These are phyloP conservation scores for Pseudonitzschia pungens DNA, from an alignment of 108 stramenopile genomes.

Conservation along the genomic window DNA sequence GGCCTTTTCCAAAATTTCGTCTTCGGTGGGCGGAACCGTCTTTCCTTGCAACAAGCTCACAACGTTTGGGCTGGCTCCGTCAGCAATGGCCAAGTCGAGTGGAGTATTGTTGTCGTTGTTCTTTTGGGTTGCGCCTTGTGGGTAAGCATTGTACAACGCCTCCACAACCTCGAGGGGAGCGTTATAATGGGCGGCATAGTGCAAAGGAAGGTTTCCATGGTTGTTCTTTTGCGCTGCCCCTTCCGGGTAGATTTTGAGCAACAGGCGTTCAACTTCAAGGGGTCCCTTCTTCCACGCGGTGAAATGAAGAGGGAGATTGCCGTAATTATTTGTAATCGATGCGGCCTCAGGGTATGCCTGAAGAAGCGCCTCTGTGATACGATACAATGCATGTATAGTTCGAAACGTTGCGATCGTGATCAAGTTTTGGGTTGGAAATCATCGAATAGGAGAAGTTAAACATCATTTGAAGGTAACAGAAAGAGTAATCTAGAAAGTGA, in stretches of 20 bases:
- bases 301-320: constrained; percentile 80
- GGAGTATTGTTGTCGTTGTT: constrained; percentile 89
- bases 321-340: constrained; percentile 84
- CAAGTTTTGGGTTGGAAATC: not conserved
- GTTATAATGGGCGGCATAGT: constrained; percentile 87
- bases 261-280: constrained; percentile 72
- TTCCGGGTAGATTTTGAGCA: constrained; percentile 79
- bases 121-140: constrained; percentile 79
- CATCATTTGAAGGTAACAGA: not conserved
- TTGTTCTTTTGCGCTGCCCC: constrained; percentile 88
- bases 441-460: not conserved
- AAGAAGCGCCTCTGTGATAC: constrained; percentile 64
- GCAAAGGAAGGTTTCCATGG: constrained; percentile 82
- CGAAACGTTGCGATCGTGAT: not conserved
- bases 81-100: constrained; percentile 82
- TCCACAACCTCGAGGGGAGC: constrained; percentile 85
- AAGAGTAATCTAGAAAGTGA: not conserved
- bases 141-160: constrained; percentile 80
- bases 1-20: constrained; percentile 70
- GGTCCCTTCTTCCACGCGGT: constrained; percentile 91
- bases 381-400: not conserved
- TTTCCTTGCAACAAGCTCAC: constrained; percentile 83
- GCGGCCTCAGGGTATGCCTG: constrained; percentile 88
- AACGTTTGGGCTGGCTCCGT: constrained; percentile 79
- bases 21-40: constrained; percentile 75